Evolutionary conservation across 2,329 filamentous ascomycete genomes (phyloP).

Genomic region (Drechmeria coniospora): DNA sequence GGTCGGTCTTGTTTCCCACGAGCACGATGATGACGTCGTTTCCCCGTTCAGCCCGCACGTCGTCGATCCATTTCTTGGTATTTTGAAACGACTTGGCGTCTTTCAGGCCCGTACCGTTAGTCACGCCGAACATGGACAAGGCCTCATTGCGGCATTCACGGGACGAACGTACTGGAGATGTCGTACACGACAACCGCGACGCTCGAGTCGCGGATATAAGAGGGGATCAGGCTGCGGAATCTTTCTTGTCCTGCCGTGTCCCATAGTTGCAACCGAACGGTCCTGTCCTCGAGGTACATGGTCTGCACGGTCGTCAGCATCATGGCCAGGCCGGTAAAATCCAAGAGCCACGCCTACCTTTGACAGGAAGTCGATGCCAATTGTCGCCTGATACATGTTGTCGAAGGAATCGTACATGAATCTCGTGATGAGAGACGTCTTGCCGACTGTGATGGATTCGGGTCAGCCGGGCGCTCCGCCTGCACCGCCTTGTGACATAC

Average conservation of each 20-base stretch:
- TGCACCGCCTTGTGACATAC: constrained; percentile 37
- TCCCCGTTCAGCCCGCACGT: constrained; percentile 87
- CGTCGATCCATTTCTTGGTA: constrained; percentile 98
- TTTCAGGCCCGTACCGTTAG: constrained; percentile 15
- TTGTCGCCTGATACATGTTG: constrained; percentile 98
- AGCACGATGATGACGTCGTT: constrained; percentile 98
- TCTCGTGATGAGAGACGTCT: constrained; percentile 94
- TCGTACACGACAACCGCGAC: constrained; percentile 98
- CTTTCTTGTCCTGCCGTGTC: constrained; percentile 96
- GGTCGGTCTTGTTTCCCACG: constrained; percentile 97
- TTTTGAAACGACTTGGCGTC: constrained; percentile 95
- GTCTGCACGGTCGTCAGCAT: constrained; percentile 33
- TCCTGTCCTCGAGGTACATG: constrained; percentile 98
- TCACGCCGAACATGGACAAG: neutral
- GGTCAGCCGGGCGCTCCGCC: constrained; percentile 8
- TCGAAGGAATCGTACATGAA: constrained; percentile 99
- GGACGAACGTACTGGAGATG: constrained; percentile 55
- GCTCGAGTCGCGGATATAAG: constrained; percentile 94
- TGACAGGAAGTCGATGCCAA: constrained; percentile 97
- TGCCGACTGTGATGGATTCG: constrained; percentile 55
- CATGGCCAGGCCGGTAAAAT: neutral
- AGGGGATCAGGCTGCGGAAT: constrained; percentile 92
- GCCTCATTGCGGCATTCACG: neutral
- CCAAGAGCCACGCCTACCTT: constrained; percentile 45
- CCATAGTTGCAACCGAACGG: constrained; percentile 93